Conservation (phyloP, 257 asterid genomes). For the Penstemon eatonii region DNA sequence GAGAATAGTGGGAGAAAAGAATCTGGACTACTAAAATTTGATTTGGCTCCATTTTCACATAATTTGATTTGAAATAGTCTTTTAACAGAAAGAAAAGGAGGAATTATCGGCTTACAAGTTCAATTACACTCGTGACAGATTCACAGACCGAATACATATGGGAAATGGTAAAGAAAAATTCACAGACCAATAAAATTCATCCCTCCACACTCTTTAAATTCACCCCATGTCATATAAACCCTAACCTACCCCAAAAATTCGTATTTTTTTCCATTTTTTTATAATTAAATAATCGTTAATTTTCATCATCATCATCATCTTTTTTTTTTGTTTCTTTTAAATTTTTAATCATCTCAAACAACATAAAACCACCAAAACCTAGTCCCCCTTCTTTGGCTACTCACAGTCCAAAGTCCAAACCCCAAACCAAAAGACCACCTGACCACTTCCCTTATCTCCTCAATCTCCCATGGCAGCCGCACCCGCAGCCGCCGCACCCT, state of each 20-base stretch:
- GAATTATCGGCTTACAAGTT: background rate
- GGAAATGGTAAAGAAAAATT: background rate
- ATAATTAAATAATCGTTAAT: no score
- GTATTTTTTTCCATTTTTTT: no score
- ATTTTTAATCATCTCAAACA: background rate
- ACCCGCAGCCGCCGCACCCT: background rate
- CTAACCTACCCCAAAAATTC: background rate
- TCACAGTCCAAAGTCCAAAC: conserved; percentile 39
- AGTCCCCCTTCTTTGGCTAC: conserved; percentile 42
- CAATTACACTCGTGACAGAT: background rate
- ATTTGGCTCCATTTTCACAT: no score
- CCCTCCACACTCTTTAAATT: background rate
- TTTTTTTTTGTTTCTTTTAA: no score
- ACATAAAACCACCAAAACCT: conserved; percentile 39
- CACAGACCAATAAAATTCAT: conserved; percentile 15
- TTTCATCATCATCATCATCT: background rate
- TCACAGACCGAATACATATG: no score
- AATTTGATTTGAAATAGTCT: background rate
- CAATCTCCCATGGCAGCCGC: conserved; percentile 12
- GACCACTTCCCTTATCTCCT: background rate
- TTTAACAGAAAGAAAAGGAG: background rate
- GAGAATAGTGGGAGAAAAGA: no score
- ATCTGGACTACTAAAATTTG: background rate
- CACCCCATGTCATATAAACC: background rate
- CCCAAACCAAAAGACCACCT: background rate